Percentiles rank a stretch among this genome's conserved stretches.
phyloP scores from a whole-genome alignment of 768 basidiomycete genomes.

The Lentinus tigrinus region DNA sequence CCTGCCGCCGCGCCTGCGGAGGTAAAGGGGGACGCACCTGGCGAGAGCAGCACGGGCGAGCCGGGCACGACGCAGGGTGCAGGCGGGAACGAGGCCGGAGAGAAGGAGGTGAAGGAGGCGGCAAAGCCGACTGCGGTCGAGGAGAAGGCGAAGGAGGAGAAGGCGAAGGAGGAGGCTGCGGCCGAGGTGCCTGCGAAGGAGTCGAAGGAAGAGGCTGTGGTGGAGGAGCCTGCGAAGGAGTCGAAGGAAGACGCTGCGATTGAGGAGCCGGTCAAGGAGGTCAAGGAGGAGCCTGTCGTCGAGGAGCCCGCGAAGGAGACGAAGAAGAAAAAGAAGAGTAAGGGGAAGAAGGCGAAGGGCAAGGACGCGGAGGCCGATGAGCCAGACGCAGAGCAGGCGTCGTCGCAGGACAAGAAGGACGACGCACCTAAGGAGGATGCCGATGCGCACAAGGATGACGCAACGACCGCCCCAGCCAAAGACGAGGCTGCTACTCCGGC shows the following conservation, averaged over 20 bases:
- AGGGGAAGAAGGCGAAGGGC: neutral
- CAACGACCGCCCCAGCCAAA: neutral
- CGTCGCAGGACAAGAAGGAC: neutral
- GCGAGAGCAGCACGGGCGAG: neutral
- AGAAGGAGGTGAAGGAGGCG: neutral
- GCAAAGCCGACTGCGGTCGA: neutral
- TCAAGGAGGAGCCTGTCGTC: neutral
- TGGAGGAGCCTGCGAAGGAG: neutral
- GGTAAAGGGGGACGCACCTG: neutral
- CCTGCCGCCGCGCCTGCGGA: no score
- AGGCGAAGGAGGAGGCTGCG: neutral
- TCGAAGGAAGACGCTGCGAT: neutral
- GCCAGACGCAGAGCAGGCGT: neutral
- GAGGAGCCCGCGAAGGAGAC: neutral
- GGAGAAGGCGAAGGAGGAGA: neutral
- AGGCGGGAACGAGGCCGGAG: neutral
- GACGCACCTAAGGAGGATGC: neutral
- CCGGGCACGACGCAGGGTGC: neutral
- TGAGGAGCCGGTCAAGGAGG: neutral
- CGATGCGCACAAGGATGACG: neutral
- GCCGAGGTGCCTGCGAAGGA: neutral
- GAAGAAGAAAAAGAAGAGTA: neutral
- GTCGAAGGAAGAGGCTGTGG: neutral
- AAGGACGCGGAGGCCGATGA: neutral
- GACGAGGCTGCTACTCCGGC: neutral